Percentiles rank a stretch among this genome's conserved stretches.
phyloP scores from a whole-genome alignment of 768 basidiomycete genomes.

The Panaeolus cyanescens region DNA sequence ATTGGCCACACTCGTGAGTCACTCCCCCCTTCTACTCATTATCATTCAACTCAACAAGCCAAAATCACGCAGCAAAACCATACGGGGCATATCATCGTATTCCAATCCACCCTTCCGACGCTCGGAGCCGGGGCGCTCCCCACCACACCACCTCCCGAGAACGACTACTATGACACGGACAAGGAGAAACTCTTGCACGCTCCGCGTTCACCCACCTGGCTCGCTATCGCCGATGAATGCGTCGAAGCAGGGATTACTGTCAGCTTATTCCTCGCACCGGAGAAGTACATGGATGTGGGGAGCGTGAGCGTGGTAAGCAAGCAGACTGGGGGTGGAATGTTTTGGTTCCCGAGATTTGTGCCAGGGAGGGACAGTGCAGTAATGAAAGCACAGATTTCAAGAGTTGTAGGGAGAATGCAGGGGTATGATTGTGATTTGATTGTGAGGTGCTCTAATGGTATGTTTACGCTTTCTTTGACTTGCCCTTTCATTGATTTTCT shows the following conservation, averaged over 20 bases:
- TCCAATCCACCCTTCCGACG: slow-evolving; percentile 69
- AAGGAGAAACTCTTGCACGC: slow-evolving; percentile 83
- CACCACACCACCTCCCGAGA: slow-evolving; percentile 56
- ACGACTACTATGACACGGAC: slow-evolving; percentile 74
- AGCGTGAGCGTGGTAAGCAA: slow-evolving; percentile 79
- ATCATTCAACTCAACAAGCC: background rate
- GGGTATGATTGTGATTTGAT: slow-evolving; percentile 81
- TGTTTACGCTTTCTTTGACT: slow-evolving; percentile 16
- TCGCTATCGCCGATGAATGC: slow-evolving; percentile 82
- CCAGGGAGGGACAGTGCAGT: slow-evolving; percentile 62
- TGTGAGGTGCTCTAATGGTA: slow-evolving; percentile 86
- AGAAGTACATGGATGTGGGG: slow-evolving; percentile 80
- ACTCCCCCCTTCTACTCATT: background rate
- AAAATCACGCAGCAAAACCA: slow-evolving; percentile 46
- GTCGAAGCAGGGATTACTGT: slow-evolving; percentile 90
- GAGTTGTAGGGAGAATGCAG: slow-evolving; percentile 67
- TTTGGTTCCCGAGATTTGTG: slow-evolving; percentile 91
- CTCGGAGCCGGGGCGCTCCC: slow-evolving; percentile 72
- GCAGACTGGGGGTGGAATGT: slow-evolving; percentile 86
- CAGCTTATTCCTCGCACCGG: slow-evolving; percentile 84
- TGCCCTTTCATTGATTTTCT: slow-evolving; percentile 11
- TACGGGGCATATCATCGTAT: slow-evolving; percentile 79
- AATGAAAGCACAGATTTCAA: slow-evolving; percentile 74
- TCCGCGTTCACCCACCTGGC: slow-evolving; percentile 81
- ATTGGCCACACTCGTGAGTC: slow-evolving; percentile 70